A percentile compares a stretch with the other conserved stretches of the same genome.
Evolutionary conservation across 2,329 filamentous ascomycete species (phyloP).

Genomic region (Coniochaeta prunicola): DNA sequence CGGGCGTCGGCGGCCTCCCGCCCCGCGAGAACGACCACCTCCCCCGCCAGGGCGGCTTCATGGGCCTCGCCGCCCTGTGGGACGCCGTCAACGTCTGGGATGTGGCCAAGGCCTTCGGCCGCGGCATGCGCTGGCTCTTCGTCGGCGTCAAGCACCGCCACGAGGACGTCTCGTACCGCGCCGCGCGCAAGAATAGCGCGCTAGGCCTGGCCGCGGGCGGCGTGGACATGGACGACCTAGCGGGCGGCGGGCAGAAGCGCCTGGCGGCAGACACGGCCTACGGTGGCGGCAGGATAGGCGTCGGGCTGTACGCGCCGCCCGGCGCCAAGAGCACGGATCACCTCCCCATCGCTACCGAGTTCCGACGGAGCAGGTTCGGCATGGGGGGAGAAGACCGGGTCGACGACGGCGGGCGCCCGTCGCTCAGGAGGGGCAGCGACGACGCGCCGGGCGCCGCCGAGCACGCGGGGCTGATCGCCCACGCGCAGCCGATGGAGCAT

Average conservation of each 20-base stretch:
- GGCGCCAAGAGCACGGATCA: slow-evolving; percentile 28
- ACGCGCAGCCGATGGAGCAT: slow-evolving; percentile 26
- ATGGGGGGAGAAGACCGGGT: slow-evolving; percentile 1
- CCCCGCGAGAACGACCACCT: slow-evolving; percentile 34
- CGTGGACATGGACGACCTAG: slow-evolving; percentile 30
- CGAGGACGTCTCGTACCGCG: slow-evolving; percentile 41
- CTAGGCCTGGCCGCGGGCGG: slow-evolving; percentile 11
- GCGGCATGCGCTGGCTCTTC: slow-evolving; percentile 74
- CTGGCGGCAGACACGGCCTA: slow-evolving; percentile 4
- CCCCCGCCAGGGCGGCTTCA: slow-evolving; percentile 54
- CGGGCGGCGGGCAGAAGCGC: slow-evolving; percentile 12
- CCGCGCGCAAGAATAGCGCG: slow-evolving; percentile 21
- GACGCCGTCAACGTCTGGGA: slow-evolving; percentile 80
- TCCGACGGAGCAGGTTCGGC: slow-evolving; percentile 22
- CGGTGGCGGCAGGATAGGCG: slow-evolving; percentile 9
- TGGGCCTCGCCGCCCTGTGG: slow-evolving; percentile 57
- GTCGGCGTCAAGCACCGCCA: slow-evolving; percentile 59
- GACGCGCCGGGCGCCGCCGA: slow-evolving; percentile 11
- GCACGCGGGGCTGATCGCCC: slow-evolving; percentile 20
- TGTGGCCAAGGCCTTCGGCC: slow-evolving; percentile 69
- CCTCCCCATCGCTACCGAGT: slow-evolving; percentile 30
- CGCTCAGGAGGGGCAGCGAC: neutral
- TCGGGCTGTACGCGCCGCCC: slow-evolving; percentile 12
- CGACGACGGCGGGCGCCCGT: neutral
- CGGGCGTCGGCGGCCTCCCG: slow-evolving; percentile 29